Percentiles rank a stretch among this genome's conserved stretches.
Evolutionary conservation across 176 grass and related monocot species (phyloP).

Genomic region (Aechmea fasciata): DNA sequence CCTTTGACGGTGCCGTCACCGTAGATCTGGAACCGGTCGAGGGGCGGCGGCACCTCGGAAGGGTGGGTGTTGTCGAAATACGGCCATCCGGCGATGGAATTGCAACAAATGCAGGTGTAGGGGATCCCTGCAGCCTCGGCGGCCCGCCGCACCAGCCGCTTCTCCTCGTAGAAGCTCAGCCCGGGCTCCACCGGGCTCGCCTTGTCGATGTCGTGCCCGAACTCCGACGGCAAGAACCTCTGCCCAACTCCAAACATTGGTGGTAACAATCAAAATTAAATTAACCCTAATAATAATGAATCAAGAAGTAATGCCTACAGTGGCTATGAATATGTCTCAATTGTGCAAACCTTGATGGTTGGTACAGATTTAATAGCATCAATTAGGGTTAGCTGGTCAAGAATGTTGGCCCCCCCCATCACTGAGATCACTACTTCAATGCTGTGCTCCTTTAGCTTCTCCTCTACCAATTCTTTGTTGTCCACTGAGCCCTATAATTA

Average conservation of each 20-base stretch:
- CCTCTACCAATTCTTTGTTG: conserved; percentile 29
- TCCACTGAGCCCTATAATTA: neutral
- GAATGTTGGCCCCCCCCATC: conserved; percentile 47
- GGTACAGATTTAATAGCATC: conserved; percentile 35
- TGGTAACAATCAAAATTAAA: neutral
- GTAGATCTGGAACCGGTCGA: conserved; percentile 70
- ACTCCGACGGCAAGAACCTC: conserved; percentile 76
- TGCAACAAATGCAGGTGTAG: conserved; percentile 76
- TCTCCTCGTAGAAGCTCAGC: conserved; percentile 46
- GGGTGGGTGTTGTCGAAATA: conserved; percentile 69
- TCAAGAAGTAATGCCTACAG: neutral
- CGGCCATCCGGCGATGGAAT: conserved; percentile 72
- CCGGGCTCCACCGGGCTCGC: conserved; percentile 56
- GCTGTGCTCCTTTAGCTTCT: conserved; percentile 31
- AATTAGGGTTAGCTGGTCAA: conserved; percentile 53
- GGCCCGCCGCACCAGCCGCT: conserved; percentile 45
- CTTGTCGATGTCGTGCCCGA: conserved; percentile 74
- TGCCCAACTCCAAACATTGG: neutral
- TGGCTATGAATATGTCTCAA: neutral
- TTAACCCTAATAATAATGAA: too few species aligned
- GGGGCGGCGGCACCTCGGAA: conserved; percentile 47
- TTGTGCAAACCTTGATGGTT: conserved; percentile 44
- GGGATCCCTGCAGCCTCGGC: conserved; percentile 41
- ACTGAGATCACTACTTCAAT: conserved; percentile 60
- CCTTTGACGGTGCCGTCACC: conserved; percentile 55